Conservation (phyloP, 2,329 filamentous ascomycete species). For the Ophiostoma piceae region DNA sequence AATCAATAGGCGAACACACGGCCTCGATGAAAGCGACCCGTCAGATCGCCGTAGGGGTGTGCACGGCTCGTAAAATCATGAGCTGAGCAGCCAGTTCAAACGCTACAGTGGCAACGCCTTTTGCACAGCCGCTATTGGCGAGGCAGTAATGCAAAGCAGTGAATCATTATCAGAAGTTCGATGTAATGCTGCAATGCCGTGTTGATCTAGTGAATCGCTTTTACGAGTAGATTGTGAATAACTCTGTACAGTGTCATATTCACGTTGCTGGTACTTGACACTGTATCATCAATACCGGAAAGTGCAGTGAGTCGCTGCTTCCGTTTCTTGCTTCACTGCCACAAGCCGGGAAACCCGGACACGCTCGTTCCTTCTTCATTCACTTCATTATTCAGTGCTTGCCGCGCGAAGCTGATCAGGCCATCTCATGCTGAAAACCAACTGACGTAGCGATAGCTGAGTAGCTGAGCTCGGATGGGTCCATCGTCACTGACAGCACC, state of each 20-base stretch:
- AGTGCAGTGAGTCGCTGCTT: neutral
- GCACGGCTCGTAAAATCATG: neutral
- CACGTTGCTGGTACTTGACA: neutral
- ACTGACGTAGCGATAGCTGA: neutral
- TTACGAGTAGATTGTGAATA: neutral
- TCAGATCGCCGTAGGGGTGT: neutral
- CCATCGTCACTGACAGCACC: conserved; percentile 7
- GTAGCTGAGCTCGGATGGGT: neutral
- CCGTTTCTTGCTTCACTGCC: neutral
- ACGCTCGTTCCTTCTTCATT: neutral
- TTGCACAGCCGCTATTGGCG: neutral
- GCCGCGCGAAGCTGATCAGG: neutral
- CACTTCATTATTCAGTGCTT: neutral
- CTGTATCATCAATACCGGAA: neutral
- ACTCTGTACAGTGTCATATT: neutral
- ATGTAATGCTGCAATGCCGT: neutral
- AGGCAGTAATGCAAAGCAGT: neutral
- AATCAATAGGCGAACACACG: neutral
- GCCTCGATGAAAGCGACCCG: neutral
- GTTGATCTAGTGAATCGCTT: too few relatives aligned
- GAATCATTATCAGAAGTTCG: neutral
- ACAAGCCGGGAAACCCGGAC: neutral
- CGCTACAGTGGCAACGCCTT: neutral
- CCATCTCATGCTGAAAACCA: neutral
- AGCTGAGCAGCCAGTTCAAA: conserved; percentile 5